These are phyloP conservation scores for Cenchrus fungigraminus DNA, from an alignment of 176 grass and related monocot genomes.

Conservation along the genomic window DNA sequence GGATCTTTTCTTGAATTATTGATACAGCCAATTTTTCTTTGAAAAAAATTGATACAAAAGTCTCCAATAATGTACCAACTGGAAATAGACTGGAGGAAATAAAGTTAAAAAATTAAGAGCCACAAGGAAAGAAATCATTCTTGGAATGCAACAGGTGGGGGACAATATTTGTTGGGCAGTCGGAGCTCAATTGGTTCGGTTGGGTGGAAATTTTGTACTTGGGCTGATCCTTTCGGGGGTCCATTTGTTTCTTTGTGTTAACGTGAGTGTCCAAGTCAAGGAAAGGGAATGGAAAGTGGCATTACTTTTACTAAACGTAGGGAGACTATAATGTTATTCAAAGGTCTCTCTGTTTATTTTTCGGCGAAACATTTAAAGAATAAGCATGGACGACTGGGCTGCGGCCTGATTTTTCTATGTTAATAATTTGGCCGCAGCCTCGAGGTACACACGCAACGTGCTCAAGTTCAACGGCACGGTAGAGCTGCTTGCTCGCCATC, in stretches of 20 bases:
- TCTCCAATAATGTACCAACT: not conserved
- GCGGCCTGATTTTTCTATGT: not conserved
- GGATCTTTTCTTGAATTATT: not conserved
- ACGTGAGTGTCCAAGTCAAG: slow-evolving; percentile 9
- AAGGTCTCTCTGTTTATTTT: not conserved
- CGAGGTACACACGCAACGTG: slow-evolving; percentile 15
- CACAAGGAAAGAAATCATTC: not conserved
- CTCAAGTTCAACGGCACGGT: slow-evolving; percentile 21
- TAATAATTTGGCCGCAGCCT: not conserved
- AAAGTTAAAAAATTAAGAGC: not conserved
- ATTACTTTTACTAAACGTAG: not conserved
- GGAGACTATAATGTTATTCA: slow-evolving; percentile 1
- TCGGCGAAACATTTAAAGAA: not conserved
- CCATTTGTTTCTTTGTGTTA: slow-evolving; percentile 15
- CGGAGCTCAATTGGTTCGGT: not conserved
- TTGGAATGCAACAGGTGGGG: not conserved
- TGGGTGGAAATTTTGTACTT: not conserved
- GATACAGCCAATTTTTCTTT: not conserved
- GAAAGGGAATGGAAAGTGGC: not conserved
- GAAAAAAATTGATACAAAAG: too few relatives aligned
- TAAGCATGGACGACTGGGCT: not conserved
- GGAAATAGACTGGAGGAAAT: not conserved
- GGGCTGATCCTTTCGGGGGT: not conserved
- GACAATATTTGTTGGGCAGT: slow-evolving; percentile 5
- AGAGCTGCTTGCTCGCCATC: not conserved